Base-by-base conservation (phyloP, 2,329 filamentous ascomycete species). In the Ascochyta rabiei region DNA sequence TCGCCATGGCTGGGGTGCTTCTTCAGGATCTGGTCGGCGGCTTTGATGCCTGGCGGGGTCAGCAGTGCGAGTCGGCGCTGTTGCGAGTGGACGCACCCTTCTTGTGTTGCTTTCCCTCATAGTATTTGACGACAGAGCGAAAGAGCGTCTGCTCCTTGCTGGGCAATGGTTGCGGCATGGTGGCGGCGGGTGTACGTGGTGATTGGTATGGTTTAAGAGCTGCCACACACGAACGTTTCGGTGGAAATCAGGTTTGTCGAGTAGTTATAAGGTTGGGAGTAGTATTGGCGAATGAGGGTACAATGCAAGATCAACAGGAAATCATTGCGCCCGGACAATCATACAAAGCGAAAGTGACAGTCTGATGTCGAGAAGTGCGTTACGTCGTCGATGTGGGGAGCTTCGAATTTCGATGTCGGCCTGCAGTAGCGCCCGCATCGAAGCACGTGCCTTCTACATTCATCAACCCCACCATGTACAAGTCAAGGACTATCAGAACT, bases 71-170 rank as follows among this genome's bases (percentile, higher is more conserved):
- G 48, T 21, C 47, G 35, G 18, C 30, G 37, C 39, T 34, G 23
- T 52, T 63, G 53, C 33, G 35, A 38, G 50, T 37, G 38, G 43
- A 56, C 59, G 56, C 68, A 86, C 86, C 86, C 77, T 89, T 90
- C 80, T 98, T 99, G 82, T 98, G 97, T 73, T 98, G 93, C 79
- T 99, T 99, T 74, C 93, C 89, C 79, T 99, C 95, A 82, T 98
- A 99, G 78, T 91, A 88, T 75, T 93, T 93, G 71, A 99, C 91
- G 63, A 99, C 88, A 75, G 93, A 91, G 61, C 92, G 89, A 79
- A 99, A 99, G 80, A 97, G 88, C 75, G 93, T 88, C 69, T 87
- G 87, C 84, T 99, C 95, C 81, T 98, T 98, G 72, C 91, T 87
- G 71, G 83, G 86, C 58, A 93, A 82, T 72, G 83, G 84, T 77